phyloP scores from a whole-genome alignment of 129 eudicot species.

The Helichrysum umbraculigerum region DNA sequence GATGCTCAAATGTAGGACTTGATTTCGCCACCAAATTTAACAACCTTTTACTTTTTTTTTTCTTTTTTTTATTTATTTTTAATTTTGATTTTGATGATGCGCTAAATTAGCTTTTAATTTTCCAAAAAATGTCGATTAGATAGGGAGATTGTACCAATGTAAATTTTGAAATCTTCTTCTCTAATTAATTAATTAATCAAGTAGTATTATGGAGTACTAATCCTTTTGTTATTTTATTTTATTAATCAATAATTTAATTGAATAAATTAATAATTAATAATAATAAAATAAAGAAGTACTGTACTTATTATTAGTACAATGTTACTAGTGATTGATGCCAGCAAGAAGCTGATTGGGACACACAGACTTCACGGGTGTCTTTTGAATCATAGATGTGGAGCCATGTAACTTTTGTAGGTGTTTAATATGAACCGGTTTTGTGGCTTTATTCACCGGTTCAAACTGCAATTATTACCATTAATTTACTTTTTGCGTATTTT shows the following conservation, averaged over 20 bases:
- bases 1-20: constrained; percentile 47
- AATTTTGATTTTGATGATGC: not conserved
- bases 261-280: not conserved
- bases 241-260: not conserved
- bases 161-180: constrained; percentile 31
- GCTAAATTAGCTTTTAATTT: constrained; percentile 13
- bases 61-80: not conserved
- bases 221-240: not conserved
- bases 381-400: constrained; percentile 37
- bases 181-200: constrained; percentile 8
- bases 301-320: too few relatives aligned
- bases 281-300: not conserved
- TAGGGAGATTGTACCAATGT: constrained; percentile 25
- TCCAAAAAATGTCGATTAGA: constrained; percentile 10
- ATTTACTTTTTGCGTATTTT: constrained; percentile 4
- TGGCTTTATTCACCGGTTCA: constrained; percentile 25
- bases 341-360: constrained; percentile 42
- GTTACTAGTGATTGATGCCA: constrained; percentile 36
- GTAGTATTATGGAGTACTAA: not conserved
- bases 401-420: constrained; percentile 23
- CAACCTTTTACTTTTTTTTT: not conserved
- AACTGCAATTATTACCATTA: constrained; percentile 14
- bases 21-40: constrained; percentile 21
- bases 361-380: constrained; percentile 44
- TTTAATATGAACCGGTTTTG: constrained; percentile 27